phyloP scores from a whole-genome alignment of 2,329 filamentous ascomycete species.

The Gnomoniopsis smithogilvyi region DNA sequence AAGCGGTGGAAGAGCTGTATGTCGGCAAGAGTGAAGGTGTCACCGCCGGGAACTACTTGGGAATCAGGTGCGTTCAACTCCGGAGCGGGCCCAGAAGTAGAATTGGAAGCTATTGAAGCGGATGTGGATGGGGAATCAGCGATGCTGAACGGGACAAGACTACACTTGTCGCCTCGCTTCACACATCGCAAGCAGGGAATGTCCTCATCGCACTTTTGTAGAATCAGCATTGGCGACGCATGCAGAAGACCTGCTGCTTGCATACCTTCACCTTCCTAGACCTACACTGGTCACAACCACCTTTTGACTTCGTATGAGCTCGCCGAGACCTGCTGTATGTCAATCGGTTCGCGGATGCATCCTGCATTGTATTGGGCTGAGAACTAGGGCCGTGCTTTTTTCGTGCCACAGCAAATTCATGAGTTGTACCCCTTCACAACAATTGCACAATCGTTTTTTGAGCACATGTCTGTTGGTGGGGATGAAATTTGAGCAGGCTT shows the following conservation, averaged over 20 bases:
- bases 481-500: not conserved
- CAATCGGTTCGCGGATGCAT: not conserved
- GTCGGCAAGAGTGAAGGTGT: slow-evolving; percentile 20
- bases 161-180: slow-evolving; percentile 22
- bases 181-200: slow-evolving; percentile 24
- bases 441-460: not conserved
- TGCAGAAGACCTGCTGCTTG: not conserved
- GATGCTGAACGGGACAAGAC: slow-evolving; percentile 13
- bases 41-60: not conserved
- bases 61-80: not conserved
- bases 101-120: not conserved
- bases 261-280: slow-evolving; percentile 13
- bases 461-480: not conserved
- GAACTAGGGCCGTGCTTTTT: not conserved
- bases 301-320: slow-evolving; percentile 16
- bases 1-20: slow-evolving; percentile 25
- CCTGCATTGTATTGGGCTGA: no score
- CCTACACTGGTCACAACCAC: slow-evolving; percentile 15
- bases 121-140: not conserved
- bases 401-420: not conserved
- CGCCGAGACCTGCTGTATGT: not conserved
- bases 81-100: slow-evolving; percentile 3
- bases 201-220: slow-evolving; percentile 24
- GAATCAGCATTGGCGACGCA: not conserved
- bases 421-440: not conserved